These are phyloP conservation scores for Bimuria novae-zelandiae DNA, from an alignment of 2,329 filamentous ascomycete species.

Conservation along the genomic window DNA sequence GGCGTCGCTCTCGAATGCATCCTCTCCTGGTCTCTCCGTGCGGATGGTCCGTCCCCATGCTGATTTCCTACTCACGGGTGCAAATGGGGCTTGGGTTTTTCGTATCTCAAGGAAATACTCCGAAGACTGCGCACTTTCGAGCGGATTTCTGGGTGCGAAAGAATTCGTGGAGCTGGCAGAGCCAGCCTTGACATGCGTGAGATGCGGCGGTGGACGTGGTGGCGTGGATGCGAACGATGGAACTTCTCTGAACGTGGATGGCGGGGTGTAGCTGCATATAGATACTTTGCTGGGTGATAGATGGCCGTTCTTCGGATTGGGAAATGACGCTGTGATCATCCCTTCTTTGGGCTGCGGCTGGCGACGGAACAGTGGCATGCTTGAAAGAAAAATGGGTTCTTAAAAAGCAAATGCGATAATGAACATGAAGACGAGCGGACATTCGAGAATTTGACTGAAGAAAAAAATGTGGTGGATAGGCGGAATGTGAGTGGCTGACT, in stretches of 20 bases:
- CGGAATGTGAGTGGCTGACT: conserved; percentile 39
- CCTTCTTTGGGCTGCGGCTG: conserved; percentile 11
- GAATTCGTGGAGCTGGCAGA: conserved; percentile 8
- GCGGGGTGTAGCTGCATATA: conserved; percentile 14
- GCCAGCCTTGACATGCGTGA: conserved; percentile 4
- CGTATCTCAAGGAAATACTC: conserved; percentile 20
- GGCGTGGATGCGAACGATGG: conserved; percentile 13
- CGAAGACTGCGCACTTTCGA: conserved; percentile 23
- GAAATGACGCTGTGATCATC: conserved; percentile 17
- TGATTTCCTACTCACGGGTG: conserved; percentile 31
- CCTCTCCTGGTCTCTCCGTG: conserved; percentile 32
- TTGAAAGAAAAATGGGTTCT: conserved; percentile 12
- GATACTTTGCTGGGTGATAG: conserved; percentile 19
- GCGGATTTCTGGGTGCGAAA: conserved; percentile 18
- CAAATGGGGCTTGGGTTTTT: conserved; percentile 15
- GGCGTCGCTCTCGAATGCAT: conserved; percentile 40
- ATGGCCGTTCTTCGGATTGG: conserved; percentile 16
- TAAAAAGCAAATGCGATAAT: not conserved
- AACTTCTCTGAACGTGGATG: conserved; percentile 19
- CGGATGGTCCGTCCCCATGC: conserved; percentile 28
- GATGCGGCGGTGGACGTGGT: conserved; percentile 6
- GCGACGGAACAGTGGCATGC: conserved; percentile 22
- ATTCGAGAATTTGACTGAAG: conserved; percentile 4
- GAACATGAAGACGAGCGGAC: not conserved
- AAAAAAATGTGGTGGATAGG: not conserved